These are phyloP conservation scores for Skeletonema tropicum DNA, from an alignment of 108 stramenopile species.

Conservation along the genomic window DNA sequence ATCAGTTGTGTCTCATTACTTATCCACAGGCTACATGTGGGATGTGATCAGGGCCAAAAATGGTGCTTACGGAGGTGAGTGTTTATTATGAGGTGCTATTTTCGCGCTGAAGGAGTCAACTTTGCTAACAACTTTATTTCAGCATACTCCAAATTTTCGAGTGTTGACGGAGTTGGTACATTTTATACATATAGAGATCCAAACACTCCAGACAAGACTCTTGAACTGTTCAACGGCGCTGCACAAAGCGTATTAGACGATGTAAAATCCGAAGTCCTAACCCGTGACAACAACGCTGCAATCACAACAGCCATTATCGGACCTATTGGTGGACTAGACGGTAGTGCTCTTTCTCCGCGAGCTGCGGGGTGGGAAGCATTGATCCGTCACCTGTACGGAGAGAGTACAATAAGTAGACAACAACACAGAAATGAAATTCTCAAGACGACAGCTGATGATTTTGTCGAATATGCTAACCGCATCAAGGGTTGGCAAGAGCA, in stretches of 20 bases:
- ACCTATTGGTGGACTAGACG: conserved; percentile 85
- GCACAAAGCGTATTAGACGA: conserved; percentile 56
- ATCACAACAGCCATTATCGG: conserved; percentile 73
- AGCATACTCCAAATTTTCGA: conserved; percentile 72
- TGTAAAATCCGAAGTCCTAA: conserved; percentile 34
- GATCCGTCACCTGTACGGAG: conserved; percentile 66
- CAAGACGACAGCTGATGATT: conserved; percentile 34
- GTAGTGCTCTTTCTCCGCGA: conserved; percentile 68
- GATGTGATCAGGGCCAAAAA: conserved; percentile 81
- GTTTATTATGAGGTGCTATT: not conserved
- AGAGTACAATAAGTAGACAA: conserved; percentile 67
- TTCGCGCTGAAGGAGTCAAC: not conserved
- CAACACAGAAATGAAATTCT: conserved; percentile 74
- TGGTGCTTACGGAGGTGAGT: conserved; percentile 78
- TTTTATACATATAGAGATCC: conserved; percentile 82
- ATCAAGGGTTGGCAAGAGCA: conserved; percentile 34
- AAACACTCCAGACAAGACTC: conserved; percentile 56
- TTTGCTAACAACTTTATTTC: not conserved
- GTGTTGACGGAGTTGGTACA: conserved; percentile 62
- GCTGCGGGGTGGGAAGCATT: conserved; percentile 70
- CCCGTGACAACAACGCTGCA: conserved; percentile 58
- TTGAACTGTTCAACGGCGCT: conserved; percentile 79
- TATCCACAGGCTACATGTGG: conserved; percentile 82
- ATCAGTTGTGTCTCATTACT: conserved; percentile 70
- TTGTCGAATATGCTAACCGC: conserved; percentile 35